Conservation (phyloP, 768 basidiomycete genomes). For the Mycena albidolilacea region DNA sequence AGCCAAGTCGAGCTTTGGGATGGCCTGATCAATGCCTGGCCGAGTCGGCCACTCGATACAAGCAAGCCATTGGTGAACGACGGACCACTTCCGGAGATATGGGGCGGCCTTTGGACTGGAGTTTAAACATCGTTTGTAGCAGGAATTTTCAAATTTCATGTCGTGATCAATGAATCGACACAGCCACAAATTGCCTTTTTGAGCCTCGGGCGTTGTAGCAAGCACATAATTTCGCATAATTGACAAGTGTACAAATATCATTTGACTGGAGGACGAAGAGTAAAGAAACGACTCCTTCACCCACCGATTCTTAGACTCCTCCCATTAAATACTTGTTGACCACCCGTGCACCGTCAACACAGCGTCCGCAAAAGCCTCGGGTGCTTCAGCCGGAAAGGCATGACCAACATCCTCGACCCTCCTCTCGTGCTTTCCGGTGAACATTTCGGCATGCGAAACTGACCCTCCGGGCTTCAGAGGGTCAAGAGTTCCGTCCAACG, state of each 20-base stretch:
- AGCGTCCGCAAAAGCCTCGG: not conserved
- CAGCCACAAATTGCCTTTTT: not conserved
- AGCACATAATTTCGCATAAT: too few species aligned
- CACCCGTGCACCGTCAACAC: not conserved
- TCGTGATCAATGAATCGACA: not conserved
- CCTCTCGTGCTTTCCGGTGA: constrained; percentile 7
- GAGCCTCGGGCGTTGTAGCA: not conserved
- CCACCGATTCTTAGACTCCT: too few species aligned
- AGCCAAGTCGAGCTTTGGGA: constrained; percentile 33
- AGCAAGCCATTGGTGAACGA: constrained; percentile 33
- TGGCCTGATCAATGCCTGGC: constrained; percentile 34
- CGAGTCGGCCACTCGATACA: constrained; percentile 18
- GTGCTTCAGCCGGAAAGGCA: constrained; percentile 2
- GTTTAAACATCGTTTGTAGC: not conserved
- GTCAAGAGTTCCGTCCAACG: not conserved
- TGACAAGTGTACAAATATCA: too few species aligned
- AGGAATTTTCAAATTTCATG: too few species aligned
- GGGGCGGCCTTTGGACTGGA: constrained; percentile 32
- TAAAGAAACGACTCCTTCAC: too few species aligned
- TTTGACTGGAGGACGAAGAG: not conserved
- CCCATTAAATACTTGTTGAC: not conserved
- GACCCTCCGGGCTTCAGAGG: constrained; percentile 3
- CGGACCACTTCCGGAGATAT: constrained; percentile 31
- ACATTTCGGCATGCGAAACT: not conserved
- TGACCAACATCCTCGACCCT: constrained; percentile 8